phyloP scores from a whole-genome alignment of 148 eudicot species.

The Agrostemma githago region DNA sequence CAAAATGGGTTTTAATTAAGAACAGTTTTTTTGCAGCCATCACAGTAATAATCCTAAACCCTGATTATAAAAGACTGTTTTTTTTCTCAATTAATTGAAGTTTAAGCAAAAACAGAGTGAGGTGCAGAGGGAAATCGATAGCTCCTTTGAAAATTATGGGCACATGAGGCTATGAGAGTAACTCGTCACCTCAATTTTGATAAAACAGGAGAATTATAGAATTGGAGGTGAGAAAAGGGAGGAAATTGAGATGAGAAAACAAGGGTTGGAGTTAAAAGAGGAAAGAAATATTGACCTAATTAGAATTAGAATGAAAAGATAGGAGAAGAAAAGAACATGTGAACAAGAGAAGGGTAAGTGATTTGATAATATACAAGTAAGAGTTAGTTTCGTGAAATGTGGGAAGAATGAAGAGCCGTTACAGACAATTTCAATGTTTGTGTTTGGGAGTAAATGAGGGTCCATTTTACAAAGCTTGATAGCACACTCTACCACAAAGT shows the following conservation, averaged over 20 bases:
- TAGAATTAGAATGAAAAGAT: not conserved
- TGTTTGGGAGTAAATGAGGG: not conserved
- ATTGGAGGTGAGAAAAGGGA: not conserved
- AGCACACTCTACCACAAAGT: not conserved
- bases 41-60: constrained; percentile 2
- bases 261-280: constrained; percentile 13
- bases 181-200: constrained; percentile 27
- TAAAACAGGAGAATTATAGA: not conserved
- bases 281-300: constrained; percentile 52
- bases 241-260: constrained; percentile 16
- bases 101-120: constrained; percentile 15
- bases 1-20: constrained; percentile 27
- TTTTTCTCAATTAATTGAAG: constrained; percentile 18
- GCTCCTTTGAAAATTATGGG: constrained; percentile 26
- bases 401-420: not conserved
- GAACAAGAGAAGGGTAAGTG: constrained; percentile 7
- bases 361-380: too few relatives aligned
- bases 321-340: constrained; percentile 30
- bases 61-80: not conserved
- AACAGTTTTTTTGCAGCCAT: constrained; percentile 26
- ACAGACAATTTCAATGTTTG: too few relatives aligned
- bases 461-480: not conserved
- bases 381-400: not conserved
- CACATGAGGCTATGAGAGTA: constrained; percentile 14
- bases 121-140: constrained; percentile 19